Base-by-base conservation (phyloP, 169 alveolate species). In the Toxoplasma gondii region DNA sequence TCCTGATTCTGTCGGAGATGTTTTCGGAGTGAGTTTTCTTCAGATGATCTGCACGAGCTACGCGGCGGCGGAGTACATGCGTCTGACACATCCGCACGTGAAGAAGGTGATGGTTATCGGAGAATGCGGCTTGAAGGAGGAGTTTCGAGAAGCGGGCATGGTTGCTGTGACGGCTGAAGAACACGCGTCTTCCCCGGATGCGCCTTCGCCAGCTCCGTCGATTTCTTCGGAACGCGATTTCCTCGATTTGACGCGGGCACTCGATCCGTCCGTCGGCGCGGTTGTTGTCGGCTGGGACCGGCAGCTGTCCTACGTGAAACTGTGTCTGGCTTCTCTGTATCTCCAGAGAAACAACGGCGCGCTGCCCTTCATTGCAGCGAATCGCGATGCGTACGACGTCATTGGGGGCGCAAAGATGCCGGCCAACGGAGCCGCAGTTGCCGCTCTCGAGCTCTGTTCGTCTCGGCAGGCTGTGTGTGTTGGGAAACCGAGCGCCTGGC, bases 281-380 rank as follows among this genome's bases (percentile, higher is more conserved):
- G 92, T 88, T 1, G 92, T 58, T 1, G 84, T 88, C n/a, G 92
- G 92, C 58, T 88, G 84, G 92, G 92, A 88, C 36, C 81, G 92
- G 22, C 38, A 27, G 39, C 74, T 88, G 34, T 5, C 44, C 84
- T 88, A 36, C 36, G 34, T 17, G 49, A 88, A 88, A 44, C 29
- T 88, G 38, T 41, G 49, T 22, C 84, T 88, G 4, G 92, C 92
- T 34, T 88, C 81, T 9, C 84, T 88, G 19, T 88, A 88, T 39
- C 92, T 88, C 29, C 92, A 88, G 64, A 81, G 41, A 9, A 12
- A 34, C 34, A 27, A 58, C 38, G 84, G 83, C 81, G 36, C 41
- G 58, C 34, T 88, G 84, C 92, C 92, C 12, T 88, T 88, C 64
- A 36, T 88, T 0, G 92, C 92, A 88, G 74, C 92, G 38, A 88